Base-by-base conservation (phyloP, 148 eudicot species). In the Spergularia bocconei region DNA sequence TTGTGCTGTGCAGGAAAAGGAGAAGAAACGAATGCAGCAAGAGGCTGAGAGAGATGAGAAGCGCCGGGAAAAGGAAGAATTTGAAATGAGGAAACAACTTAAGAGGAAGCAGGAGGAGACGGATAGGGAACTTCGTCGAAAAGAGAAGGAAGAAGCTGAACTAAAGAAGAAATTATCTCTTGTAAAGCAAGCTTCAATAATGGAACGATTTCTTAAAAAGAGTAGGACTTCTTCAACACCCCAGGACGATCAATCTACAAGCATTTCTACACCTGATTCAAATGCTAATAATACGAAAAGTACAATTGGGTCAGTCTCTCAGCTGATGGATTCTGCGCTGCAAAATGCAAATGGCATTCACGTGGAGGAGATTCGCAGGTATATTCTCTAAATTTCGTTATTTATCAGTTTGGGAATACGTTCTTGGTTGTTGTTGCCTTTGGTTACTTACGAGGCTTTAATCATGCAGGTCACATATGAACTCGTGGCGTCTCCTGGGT, bases 121-220 rank as follows among this genome's bases (percentile, higher is more conserved):
- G 19, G 96, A 94, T 74, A 94, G 81, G 79, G 93, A 89, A n/a
- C 96, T 79, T 62, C 84, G 89, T 10, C 90, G 91, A 20, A 84
- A 78, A 74, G 96, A 91, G 75, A 94, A 90, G 82, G 98, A 94
- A 89, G 96, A 91, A 77, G 88, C 98, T 78, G 97, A 90, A 72
- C 60, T 76, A 53, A 94, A 84, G 86, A 90, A 82, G 82, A 89
- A 85, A 78, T 88, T 83, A 21, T 61, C 91, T 60, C 59, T 91
- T 64, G 84, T 88, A 72, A 94, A 94, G 82, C 98, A 91, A 82
- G 98, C 97, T 75, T 90, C 98, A 72, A 67, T 91, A 10, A 91
- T 94, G 98, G 96, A 94, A 59, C 93, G 93, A 13, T 91, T 94
- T 82, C 84, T 94, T 48, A 88, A 86, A 74, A 87, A 74, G 79